Evolutionary conservation across 805 yeast genomes (phyloP).

Genomic region (Saccharomyces mikatae): DNA sequence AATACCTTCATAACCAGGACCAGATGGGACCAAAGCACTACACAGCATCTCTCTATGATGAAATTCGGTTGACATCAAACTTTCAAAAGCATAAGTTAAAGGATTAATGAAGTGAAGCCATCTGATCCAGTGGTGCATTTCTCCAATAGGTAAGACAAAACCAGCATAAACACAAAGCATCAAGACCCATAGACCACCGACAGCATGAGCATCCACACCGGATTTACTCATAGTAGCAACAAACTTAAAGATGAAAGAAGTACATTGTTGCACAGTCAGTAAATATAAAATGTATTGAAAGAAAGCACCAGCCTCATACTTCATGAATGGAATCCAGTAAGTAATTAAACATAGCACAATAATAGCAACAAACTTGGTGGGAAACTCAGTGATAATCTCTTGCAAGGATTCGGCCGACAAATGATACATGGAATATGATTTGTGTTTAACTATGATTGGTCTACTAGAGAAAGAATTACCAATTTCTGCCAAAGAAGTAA

Average conservation of each 20-base stretch:
- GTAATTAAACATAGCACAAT: conserved; percentile 38
- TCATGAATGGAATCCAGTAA: conserved; percentile 49
- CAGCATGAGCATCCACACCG: conserved; percentile 48
- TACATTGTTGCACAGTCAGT: conserved; percentile 42
- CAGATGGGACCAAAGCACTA: conserved; percentile 42
- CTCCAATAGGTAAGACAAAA: conserved; percentile 39
- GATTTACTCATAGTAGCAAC: conserved; percentile 46
- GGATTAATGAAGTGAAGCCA: conserved; percentile 48
- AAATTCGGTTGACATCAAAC: conserved; percentile 51
- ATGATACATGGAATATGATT: conserved; percentile 53
- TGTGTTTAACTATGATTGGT: conserved; percentile 58
- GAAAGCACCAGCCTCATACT: conserved; percentile 46
- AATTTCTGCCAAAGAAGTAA: conserved; percentile 56
- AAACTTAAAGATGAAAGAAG: conserved; percentile 45
- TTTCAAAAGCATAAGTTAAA: conserved; percentile 42
- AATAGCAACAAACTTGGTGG: conserved; percentile 45
- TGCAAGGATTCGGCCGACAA: conserved; percentile 60
- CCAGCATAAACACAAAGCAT: conserved; percentile 52
- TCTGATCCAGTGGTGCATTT: conserved; percentile 56
- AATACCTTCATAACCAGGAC: conserved; percentile 44
- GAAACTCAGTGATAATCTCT: conserved; percentile 47
- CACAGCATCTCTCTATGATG: conserved; percentile 46
- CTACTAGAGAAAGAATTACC: conserved; percentile 51
- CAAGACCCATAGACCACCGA: conserved; percentile 47
- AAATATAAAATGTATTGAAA: conserved; percentile 42